A percentile compares a stretch with the other conserved stretches of the same genome.
Evolutionary conservation across 257 asterid species (phyloP).

Genomic region (Mentha longifolia): DNA sequence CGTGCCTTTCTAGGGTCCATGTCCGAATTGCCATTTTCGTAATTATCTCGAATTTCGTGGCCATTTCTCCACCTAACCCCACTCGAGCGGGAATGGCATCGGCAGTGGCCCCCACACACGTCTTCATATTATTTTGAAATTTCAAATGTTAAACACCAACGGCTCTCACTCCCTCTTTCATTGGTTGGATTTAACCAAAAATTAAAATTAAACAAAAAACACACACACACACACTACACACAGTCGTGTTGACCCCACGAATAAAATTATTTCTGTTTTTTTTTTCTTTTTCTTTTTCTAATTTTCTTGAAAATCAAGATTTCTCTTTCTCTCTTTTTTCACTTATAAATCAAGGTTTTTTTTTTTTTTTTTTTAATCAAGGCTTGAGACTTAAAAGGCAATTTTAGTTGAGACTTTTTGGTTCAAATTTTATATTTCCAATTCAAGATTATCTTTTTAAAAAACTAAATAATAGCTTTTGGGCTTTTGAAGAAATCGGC

Average conservation of each 20-base stretch:
- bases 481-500: not conserved
- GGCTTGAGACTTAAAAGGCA: not conserved
- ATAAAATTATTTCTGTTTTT: not conserved
- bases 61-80: not conserved
- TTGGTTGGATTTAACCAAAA: slow-evolving; percentile 28
- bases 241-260: slow-evolving; percentile 8
- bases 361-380: not conserved
- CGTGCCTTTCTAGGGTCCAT: slow-evolving; percentile 54
- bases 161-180: slow-evolving; percentile 39
- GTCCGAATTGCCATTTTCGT: slow-evolving; percentile 35
- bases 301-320: not conserved
- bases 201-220: no score
- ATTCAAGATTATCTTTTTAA: not conserved
- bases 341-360: no score
- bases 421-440: not conserved
- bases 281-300: no score
- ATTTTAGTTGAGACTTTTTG: not conserved
- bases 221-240: not conserved
- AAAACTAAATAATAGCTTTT: not conserved
- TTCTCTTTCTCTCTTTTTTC: no score
- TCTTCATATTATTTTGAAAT: slow-evolving; percentile 42
- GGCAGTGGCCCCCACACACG: slow-evolving; percentile 11
- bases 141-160: slow-evolving; percentile 54
- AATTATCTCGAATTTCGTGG: slow-evolving; percentile 34
- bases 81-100: slow-evolving; percentile 51